These are phyloP conservation scores for Coemansia sp. DNA, from an alignment of 192 early-diverging fungal species.

Conservation along the genomic window DNA sequence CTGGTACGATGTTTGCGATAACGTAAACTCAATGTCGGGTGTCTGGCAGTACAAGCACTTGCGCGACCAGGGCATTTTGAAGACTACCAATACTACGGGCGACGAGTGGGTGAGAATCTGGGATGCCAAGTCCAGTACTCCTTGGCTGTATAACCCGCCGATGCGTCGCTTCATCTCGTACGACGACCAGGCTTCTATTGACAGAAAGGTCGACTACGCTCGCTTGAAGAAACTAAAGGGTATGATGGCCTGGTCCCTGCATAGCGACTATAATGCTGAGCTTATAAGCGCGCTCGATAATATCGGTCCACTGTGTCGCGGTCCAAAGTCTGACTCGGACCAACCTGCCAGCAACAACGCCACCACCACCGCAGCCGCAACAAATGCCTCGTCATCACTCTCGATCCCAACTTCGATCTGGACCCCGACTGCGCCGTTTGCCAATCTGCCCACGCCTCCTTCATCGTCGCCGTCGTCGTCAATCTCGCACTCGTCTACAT, in stretches of 20 bases:
- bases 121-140: slow-evolving; percentile 59
- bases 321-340: slow-evolving; percentile 23
- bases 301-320: slow-evolving; percentile 47
- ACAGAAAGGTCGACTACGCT: slow-evolving; percentile 64
- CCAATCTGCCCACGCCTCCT: slow-evolving; percentile 11
- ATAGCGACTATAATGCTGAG: slow-evolving; percentile 60
- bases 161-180: slow-evolving; percentile 75
- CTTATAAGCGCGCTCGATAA: slow-evolving; percentile 39
- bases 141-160: slow-evolving; percentile 61
- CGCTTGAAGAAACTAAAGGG: slow-evolving; percentile 59
- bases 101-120: slow-evolving; percentile 62
- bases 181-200: slow-evolving; percentile 72
- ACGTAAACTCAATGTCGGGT: slow-evolving; percentile 52
- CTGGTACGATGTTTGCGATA: slow-evolving; percentile 56
- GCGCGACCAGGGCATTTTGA: slow-evolving; percentile 60
- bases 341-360: neutral
- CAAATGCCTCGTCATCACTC: neutral
- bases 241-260: slow-evolving; percentile 65
- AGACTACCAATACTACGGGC: slow-evolving; percentile 38
- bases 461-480: neutral
- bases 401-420: slow-evolving; percentile 14
- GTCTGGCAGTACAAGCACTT: slow-evolving; percentile 67
- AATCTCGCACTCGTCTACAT: neutral
- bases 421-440: slow-evolving; percentile 24
- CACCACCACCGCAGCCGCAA: neutral